Evolutionary conservation across 768 basidiomycete species (phyloP), one percentile per base, ranked within the genome.

Genomic region (Suillus clintonianus): DNA sequence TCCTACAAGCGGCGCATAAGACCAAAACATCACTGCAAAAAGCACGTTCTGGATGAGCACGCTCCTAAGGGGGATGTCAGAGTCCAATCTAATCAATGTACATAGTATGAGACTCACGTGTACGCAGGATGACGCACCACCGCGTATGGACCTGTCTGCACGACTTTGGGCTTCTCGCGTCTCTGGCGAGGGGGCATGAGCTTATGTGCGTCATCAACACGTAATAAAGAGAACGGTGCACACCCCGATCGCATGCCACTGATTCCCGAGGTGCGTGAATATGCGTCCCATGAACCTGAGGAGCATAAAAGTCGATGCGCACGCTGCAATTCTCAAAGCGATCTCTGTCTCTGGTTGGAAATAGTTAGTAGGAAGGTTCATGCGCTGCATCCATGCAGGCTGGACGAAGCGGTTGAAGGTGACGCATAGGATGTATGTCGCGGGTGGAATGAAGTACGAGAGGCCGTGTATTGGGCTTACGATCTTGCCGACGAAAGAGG

Each of bases 41-140:
- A 50, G 27, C 48, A 2, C 6, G 11, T 50, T 6, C 4, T 61
- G 36, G 4, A 53, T 7, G 37, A 1, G 27, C 5, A 60, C n/a
- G 43, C 10, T 27, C 43, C 27, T 37, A 13, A 37, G 58, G 24
- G 17, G 5, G 4, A 32, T 24, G 14, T 27, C 8, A 50, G 7
- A 68, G 74, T 74, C 1, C 69, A 50, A 50, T 50, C 15, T 7
- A 17, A 50, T 17, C 47, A 14, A 48, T 48, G 30, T 9, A 51
- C 9, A 51, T 51, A 4, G 30, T 27, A 27, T 27, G 27, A 51
- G 32, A 68, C 74, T 60, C 61, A 78, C 77, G 68, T 70, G 62
- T 79, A 79, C 14, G 62, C 60, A 3, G 79, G 79, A 58, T 80
- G 79, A 42, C 79, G 79, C 39, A 80, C 73, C 34, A 77, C 54